A percentile compares a stretch with the other conserved stretches of the same genome.
phyloP scores from a whole-genome alignment of 768 basidiomycete species.

The Leccinum incarnatum region DNA sequence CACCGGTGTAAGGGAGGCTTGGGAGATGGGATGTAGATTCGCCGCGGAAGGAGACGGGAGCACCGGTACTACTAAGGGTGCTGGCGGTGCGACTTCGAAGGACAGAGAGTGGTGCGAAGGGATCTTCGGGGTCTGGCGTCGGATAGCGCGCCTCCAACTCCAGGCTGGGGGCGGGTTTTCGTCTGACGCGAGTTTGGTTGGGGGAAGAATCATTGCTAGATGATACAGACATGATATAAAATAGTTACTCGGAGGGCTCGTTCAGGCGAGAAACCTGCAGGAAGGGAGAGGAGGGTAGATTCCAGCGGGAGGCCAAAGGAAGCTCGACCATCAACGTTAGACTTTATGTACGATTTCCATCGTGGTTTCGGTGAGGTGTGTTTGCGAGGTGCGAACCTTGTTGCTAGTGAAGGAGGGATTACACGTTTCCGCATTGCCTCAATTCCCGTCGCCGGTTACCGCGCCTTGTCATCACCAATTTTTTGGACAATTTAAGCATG shows the following conservation, averaged over 20 bases:
- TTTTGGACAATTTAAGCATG: slow-evolving; percentile 10
- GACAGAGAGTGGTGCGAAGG: slow-evolving; percentile 66
- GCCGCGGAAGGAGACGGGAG: slow-evolving; percentile 31
- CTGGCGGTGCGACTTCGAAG: slow-evolving; percentile 58
- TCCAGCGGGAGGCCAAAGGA: slow-evolving; percentile 18
- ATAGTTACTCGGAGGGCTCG: slow-evolving; percentile 15
- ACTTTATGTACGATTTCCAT: slow-evolving; percentile 34
- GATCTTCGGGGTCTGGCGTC: slow-evolving; percentile 63
- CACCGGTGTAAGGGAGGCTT: slow-evolving; percentile 29
- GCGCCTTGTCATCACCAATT: slow-evolving; percentile 22
- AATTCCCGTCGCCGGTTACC: slow-evolving; percentile 33
- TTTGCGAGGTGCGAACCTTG: slow-evolving; percentile 19
- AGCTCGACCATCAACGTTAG: slow-evolving; percentile 8
- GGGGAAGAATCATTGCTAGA: slow-evolving; percentile 24
- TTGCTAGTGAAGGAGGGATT: slow-evolving; percentile 4
- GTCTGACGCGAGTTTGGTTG: slow-evolving; percentile 32
- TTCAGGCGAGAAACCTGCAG: slow-evolving; percentile 15
- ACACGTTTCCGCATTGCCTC: slow-evolving; percentile 31
- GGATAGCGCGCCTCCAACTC: slow-evolving; percentile 58
- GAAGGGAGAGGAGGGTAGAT: slow-evolving; percentile 8
- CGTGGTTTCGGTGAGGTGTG: slow-evolving; percentile 36
- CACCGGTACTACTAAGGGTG: slow-evolving; percentile 30
- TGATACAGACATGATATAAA: slow-evolving; percentile 31
- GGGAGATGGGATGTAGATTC: slow-evolving; percentile 32
- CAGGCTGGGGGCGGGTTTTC: slow-evolving; percentile 58